phyloP scores from a whole-genome alignment of 371 early-diverging fungal species.

The Circinella minor region DNA sequence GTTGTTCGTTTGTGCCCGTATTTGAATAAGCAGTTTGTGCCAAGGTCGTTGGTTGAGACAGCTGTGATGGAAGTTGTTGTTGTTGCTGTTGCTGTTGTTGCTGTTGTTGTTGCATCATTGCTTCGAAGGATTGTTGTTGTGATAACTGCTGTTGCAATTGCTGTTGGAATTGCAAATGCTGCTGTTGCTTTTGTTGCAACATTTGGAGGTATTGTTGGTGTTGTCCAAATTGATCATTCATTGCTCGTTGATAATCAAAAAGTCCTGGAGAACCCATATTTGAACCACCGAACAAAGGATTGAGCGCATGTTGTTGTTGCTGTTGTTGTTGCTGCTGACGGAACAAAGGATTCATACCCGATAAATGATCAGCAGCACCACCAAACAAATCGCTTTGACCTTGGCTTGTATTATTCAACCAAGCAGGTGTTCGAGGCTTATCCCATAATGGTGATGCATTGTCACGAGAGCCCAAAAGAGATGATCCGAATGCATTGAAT shows the following conservation, averaged over 20 bases:
- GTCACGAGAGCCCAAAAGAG: conserved; percentile 33
- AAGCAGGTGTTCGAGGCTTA: conserved; percentile 32
- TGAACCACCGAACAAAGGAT: conserved; percentile 38
- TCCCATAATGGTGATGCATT: conserved; percentile 35
- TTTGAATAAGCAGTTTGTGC: conserved; percentile 8
- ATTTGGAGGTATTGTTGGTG: conserved; percentile 57
- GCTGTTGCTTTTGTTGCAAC: conserved; percentile 59
- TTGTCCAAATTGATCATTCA: conserved; percentile 36
- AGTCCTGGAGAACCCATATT: conserved; percentile 29
- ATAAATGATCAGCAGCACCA: conserved; percentile 15
- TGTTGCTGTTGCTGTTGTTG: conserved; percentile 35
- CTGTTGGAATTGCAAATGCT: conserved; percentile 54
- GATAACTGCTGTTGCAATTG: conserved; percentile 51
- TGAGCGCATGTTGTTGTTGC: conserved; percentile 27
- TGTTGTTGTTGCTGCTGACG: conserved; percentile 33
- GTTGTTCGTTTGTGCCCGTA: neutral
- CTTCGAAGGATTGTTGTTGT: conserved; percentile 48
- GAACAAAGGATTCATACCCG: conserved; percentile 25
- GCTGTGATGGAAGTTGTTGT: conserved; percentile 33
- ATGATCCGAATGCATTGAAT: conserved; percentile 30
- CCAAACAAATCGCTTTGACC: conserved; percentile 39
- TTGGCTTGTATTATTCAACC: conserved; percentile 29
- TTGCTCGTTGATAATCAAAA: conserved; percentile 43
- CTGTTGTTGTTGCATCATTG: conserved; percentile 25
- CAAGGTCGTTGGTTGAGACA: conserved; percentile 7